Evolutionary conservation across 257 asterid species (phyloP).

Genomic region (Solanum commersonii): DNA sequence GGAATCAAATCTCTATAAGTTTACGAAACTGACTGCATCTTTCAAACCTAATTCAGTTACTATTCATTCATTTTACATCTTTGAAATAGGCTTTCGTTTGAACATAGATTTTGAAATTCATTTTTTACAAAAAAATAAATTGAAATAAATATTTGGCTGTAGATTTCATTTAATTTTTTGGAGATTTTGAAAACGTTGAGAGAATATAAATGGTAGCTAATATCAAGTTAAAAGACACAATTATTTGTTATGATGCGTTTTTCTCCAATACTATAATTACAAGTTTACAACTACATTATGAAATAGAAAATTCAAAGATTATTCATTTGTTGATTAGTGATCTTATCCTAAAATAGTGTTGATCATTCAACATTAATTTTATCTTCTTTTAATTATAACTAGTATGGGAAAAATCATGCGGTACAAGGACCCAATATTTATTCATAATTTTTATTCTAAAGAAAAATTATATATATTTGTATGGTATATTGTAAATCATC

Average conservation of each 20-base stretch:
- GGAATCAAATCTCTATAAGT: not conserved
- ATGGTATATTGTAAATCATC: too few species aligned
- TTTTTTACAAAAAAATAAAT: too few species aligned
- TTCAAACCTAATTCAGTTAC: not conserved
- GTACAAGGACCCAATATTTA: not conserved
- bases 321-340: not conserved
- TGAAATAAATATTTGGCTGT: too few species aligned
- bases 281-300: too few species aligned
- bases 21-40: not conserved
- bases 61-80: not conserved
- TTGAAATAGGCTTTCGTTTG: not conserved
- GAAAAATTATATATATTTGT: not conserved
- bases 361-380: not conserved
- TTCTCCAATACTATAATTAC: not conserved
- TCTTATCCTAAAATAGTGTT: too few species aligned
- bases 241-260: too few species aligned
- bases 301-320: too few species aligned
- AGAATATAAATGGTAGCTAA: not conserved
- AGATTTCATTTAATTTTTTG: not conserved
- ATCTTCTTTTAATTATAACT: too few species aligned
- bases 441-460: too few species aligned
- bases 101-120: not conserved
- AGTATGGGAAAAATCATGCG: not conserved
- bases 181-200: not conserved
- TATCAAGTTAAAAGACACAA: too few species aligned